A percentile compares a stretch with the other conserved stretches of the same genome.
Evolutionary conservation across 805 yeast species (phyloP).

Genomic region (Zygosaccharomyces bailii): DNA sequence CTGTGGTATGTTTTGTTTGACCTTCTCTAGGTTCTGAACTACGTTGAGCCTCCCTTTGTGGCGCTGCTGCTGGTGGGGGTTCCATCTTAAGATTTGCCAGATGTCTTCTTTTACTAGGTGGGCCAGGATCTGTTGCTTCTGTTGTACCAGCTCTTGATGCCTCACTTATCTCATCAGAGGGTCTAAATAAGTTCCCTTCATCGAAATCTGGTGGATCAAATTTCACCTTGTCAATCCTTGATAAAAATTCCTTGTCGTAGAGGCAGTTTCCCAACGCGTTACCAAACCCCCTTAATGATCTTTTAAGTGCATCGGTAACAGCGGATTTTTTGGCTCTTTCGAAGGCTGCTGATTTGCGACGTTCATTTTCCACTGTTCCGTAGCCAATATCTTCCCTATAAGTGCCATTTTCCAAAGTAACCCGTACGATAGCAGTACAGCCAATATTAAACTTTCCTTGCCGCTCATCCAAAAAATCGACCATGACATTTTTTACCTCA

Average conservation of each 20-base stretch:
- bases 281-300: conserved; percentile 78
- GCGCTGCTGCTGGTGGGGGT: conserved; percentile 8
- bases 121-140: conserved; percentile 14
- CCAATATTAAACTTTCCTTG: conserved; percentile 62
- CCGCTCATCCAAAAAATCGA: conserved; percentile 67
- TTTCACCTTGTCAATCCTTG: conserved; percentile 41
- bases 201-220: conserved; percentile 46
- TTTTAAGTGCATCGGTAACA: conserved; percentile 74
- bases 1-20: conserved; percentile 1
- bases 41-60: conserved; percentile 5
- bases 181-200: conserved; percentile 41
- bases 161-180: conserved; percentile 35
- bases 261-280: conserved; percentile 80
- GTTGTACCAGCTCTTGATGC: conserved; percentile 29
- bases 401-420: conserved; percentile 71
- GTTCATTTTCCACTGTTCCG: conserved; percentile 76
- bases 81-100: conserved; percentile 16
- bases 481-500: conserved; percentile 59
- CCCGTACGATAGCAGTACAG: conserved; percentile 67
- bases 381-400: conserved; percentile 81
- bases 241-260: conserved; percentile 68
- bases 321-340: conserved; percentile 85
- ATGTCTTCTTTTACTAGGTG: conserved; percentile 26
- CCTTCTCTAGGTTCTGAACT: conserved; percentile 1
- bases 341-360: conserved; percentile 68